Evolutionary conservation across 495 filamentous ascomycete genomes (phyloP), one percentile per base, ranked within the genome.

Genomic region (Penicillium riverlandense): DNA sequence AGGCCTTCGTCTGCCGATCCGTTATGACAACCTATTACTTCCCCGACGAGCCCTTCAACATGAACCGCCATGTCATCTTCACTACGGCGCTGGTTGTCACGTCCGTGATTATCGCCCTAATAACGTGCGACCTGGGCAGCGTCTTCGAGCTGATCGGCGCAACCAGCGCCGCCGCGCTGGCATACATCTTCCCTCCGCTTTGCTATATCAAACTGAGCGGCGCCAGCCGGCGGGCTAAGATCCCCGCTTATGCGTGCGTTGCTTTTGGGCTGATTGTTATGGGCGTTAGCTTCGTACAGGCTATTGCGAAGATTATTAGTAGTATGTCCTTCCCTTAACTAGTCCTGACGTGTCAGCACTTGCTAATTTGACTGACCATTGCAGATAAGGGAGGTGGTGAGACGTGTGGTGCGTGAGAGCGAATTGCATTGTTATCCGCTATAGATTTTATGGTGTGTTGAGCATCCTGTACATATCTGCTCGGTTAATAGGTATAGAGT

Each of bases 141-240:
- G 90, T 98, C 0, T 96, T 98, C 59, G 92, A 98, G 62, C 68
- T 98, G 31, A 89, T 97, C 37, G 92, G 92, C 38, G 91, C 94
- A 7, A 98, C 92, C 12, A 90, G 85, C 57, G 92, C 92, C 7
- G 89, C 89, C 47, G 88, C 90, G 29, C 72, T 98, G 55, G 92
- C 92, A 6, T 98, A 96, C 63, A 95, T 98, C 27, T 71, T 98
- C 43, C 92, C 92, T 53, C 91, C 92, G 13, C 65, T 97, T 8
- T 98, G 92, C 62, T 98, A 90, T 61, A 83, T 97, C 54, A 96
- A 91, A 61, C 72, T 98, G 30, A 91, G 86, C 52, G 88, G 63
- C 37, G 52, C 52, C 8, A 63, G 75, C 14, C 74, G 81, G 56
- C 83, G 75, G 50, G 89, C 85, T 74, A 89, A 82, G 69, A 82